Percentiles rank a stretch among this genome's conserved stretches.
Evolutionary conservation across 169 alveolate genomes (phyloP).

Genomic region (Theileria equi): DNA sequence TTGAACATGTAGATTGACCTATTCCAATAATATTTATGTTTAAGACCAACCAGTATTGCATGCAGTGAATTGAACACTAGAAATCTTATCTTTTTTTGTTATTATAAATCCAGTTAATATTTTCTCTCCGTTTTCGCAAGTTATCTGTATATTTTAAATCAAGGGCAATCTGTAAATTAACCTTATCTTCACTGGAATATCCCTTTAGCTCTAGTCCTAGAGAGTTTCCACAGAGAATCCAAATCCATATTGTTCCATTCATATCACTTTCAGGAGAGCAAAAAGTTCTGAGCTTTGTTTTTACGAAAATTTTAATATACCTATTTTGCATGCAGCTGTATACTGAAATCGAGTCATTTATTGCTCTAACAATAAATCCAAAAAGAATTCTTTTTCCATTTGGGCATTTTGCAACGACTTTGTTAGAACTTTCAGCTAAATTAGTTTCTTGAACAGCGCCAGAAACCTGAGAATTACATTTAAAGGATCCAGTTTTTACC

Average conservation of each 20-base stretch:
- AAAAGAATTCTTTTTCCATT: slow-evolving; percentile 21
- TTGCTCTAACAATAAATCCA: slow-evolving; percentile 43
- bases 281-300: not conserved
- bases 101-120: slow-evolving; percentile 50
- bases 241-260: slow-evolving; percentile 1
- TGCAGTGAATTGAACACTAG: slow-evolving; percentile 4
- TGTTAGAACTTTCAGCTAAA: not conserved
- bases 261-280: slow-evolving; percentile 5
- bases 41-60: slow-evolving; percentile 38
- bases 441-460: slow-evolving; percentile 7
- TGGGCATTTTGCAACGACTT: slow-evolving; percentile 37
- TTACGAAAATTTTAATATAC: not conserved
- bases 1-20: not conserved
- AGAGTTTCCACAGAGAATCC: slow-evolving; percentile 54
- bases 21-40: not conserved
- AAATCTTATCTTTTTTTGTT: not conserved
- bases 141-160: too few relatives aligned
- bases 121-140: slow-evolving; percentile 32
- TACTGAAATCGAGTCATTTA: slow-evolving; percentile 15
- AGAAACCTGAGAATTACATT: slow-evolving; percentile 11
- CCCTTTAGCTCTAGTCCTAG: slow-evolving; percentile 36
- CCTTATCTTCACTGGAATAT: not conserved
- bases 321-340: slow-evolving; percentile 24
- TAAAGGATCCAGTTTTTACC: not conserved
- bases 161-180: too few relatives aligned